Base-by-base conservation (phyloP, 2,329 filamentous ascomycete species). In the Seiridium unicorne region DNA sequence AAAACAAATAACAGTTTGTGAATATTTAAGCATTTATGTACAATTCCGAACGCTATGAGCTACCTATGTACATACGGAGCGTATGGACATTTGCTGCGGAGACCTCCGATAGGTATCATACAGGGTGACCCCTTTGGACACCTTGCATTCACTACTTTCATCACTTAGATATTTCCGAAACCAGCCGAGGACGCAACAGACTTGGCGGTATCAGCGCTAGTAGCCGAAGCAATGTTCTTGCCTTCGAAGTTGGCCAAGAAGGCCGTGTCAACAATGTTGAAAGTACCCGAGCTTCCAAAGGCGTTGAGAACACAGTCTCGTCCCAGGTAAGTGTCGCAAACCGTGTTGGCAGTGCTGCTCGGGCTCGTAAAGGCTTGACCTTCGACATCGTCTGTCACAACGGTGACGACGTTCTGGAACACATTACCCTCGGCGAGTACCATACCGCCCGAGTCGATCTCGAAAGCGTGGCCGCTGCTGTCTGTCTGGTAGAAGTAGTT, bases 401-500 rank as follows among this genome's bases (percentile, higher is more conserved):
- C 70, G 26, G 74, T 73, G 11, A 72, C 69, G 58, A 87, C 78
- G 65, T 84, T 81, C 71, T 84, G 79, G 77, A 86, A 87, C 53
- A 83, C 73, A 66, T 84, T 86, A 44, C 84, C 84, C 73, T 87
- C 84, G 2, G 80, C 80, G 31, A 87, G 74, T 48, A 84, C 77
- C 64, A 74, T 75, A 55, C 66, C 74, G 47, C 77, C 78, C 5
- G 69, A 53, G 57, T 75, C 76, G 53, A 79, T 72, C 72, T 85
- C 85, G 69, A 87, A 86, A n/a, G 83, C 81, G 72, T 87, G 85
- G 54, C 81, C 81, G 26, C 73, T 69, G 71, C 80, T 82, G 67
- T 80, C 76, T 32, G 44, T 58, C 35, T 49, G 44, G 69, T 83
- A 77, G 75, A 78, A 86, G 79, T 83, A 85, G 78, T 87, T 87